Base-by-base conservation (phyloP, 306 rosid species). In the Macrotyloma uniflorum region DNA sequence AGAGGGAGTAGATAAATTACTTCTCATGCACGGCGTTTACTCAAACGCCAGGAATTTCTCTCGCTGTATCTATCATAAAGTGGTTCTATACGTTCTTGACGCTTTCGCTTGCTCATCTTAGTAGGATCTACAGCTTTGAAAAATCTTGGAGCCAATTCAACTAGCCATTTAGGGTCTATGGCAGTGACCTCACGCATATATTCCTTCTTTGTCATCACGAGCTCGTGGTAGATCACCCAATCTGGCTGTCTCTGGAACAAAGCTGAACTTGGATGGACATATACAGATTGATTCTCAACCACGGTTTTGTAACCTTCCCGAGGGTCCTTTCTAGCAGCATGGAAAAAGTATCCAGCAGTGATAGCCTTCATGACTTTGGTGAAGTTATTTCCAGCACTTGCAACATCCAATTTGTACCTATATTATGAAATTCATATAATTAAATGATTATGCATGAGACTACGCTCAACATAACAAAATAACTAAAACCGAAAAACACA, bases 171-270 rank as follows among this genome's bases (percentile, higher is more conserved):
- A 38, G 93, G 97, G 16, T 91, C 96, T 46, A 91, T 73, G 49
- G 87, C 93, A 2, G 96, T 91, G 81, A 91, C 92, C 84, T 90
- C 96, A 1, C 93, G 91, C 96, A 91, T 93, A 73, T 93, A 93
- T 82, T 93, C 97, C 70, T 93, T 90, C 14, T 91, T 87, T 50
- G 98, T 91, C 98, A 93, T 91, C 75, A 93, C 97, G 30, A 91
- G 91, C 81, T 93, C 98, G 76, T 93, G 94, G 90, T 91, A 90
- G 81, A 90, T 93, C 63, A 91, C 92, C 98, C 96, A 93, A 69
- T 89, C 96, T 22, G 97, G 98, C 38, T 93, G 98, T 73, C 97
- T 86, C 77, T 88, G 94, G 80, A 93, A 93, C 79, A 90, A 85
- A 10, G 89, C 98, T 23, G 94, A 89, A 83, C 95, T 88, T 1